Conservation (phyloP, 1,139 yeast genomes). For the Lodderomyces jiufengensis region DNA sequence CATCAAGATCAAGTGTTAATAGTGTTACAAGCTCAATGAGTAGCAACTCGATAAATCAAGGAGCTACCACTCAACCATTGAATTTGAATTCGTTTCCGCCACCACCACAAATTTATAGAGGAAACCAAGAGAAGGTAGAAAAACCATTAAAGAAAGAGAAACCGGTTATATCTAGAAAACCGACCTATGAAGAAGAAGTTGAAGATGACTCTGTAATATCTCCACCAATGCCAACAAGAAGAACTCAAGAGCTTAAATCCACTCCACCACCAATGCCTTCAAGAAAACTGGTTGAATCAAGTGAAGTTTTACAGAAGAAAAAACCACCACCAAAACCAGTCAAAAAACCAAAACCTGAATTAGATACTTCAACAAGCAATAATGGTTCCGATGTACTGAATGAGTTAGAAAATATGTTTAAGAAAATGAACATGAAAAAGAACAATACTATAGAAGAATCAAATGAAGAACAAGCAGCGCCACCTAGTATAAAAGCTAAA, state of each 20-base stretch:
- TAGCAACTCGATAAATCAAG: too few species aligned
- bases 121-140: constrained; percentile 5
- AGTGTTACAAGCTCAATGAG: neutral
- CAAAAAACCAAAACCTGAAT: constrained; percentile 24
- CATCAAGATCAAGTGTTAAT: constrained; percentile 4
- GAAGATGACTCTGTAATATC: neutral
- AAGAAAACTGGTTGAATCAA: constrained; percentile 1
- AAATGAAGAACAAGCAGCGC: constrained; percentile 3
- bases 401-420: constrained; percentile 12
- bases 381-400: constrained; percentile 14
- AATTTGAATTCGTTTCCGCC: constrained; percentile 10
- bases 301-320: constrained; percentile 17
- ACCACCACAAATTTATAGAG: constrained; percentile 17
- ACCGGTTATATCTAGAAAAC: neutral
- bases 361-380: constrained; percentile 25
- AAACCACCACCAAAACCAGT: constrained; percentile 41
- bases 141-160: neutral
- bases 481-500: constrained; percentile 4
- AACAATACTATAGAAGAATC: neutral
- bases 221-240: constrained; percentile 13
- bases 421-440: constrained; percentile 11
- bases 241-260: constrained; percentile 2
- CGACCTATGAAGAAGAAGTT: too few species aligned
- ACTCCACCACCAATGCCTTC: constrained; percentile 6
- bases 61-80: neutral